Base-by-base conservation (phyloP, 108 stramenopile genomes). In the Skeletonema grethae region DNA sequence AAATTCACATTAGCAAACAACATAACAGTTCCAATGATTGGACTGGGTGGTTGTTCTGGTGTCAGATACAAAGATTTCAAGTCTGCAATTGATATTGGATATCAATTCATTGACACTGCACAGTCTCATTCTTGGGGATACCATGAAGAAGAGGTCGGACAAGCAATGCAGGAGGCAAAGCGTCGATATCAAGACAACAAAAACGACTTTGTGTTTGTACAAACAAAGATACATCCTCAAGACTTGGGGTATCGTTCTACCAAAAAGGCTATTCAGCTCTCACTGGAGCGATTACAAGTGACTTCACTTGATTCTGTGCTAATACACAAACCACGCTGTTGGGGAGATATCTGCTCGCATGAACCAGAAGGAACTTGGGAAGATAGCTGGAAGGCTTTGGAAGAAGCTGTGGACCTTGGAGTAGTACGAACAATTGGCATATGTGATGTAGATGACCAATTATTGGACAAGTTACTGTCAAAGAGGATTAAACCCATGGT, bases 171-270 rank as follows among this genome's bases (percentile, higher is more conserved):
- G 6, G 74, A 79, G n/a, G 25, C 39, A 7, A 57, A 63, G 12
- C 24, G 41, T 24, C 67, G 78, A 18, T 70, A 64, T 20, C 72
- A 83, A 41, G 82, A 83, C 53, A 45, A 53, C n/a, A 39, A 20
- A 1, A 18, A 41, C 29, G 69, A 76, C 13, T 53, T 74, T 45
- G 79, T 85, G 6, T 87, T 87, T 67, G 71, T 85, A 18, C 84
- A 85, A 56, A 87, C 86, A 0, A 87, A 87, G 59, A 74, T 87
- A 28, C 84, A 87, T 61, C 86, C 86, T 2, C 77, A 87, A 77
- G 73, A 87, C 50, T 67, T 87, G 10, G 86, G 86, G 20, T 80
- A 80, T 53, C 45, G 83, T 11, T 61, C 86, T 12, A 87, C 86
- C 0, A 61, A 63, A 35, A 24, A 25, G 5, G 79, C 79, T 11